Percentiles rank a stretch among this genome's conserved stretches.
These are phyloP conservation scores for Lasiodiplodia theobromae DNA, from an alignment of 2,329 filamentous ascomycete species.

Conservation along the genomic window DNA sequence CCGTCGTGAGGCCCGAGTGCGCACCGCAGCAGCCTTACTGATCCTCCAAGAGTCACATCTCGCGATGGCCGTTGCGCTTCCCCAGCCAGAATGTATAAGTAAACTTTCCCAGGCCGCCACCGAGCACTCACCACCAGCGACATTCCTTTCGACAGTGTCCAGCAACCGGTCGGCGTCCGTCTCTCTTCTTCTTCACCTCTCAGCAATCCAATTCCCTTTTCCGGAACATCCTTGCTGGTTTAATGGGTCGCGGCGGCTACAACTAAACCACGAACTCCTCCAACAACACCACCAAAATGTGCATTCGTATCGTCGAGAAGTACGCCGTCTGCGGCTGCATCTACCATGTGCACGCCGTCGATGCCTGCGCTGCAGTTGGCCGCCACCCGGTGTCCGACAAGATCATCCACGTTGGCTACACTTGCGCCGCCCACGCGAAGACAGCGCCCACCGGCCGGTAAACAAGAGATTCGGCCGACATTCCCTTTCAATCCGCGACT, in stretches of 20 bases:
- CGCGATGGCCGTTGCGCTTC: conserved; percentile 26
- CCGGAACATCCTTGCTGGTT: background rate
- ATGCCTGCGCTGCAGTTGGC: conserved; percentile 43
- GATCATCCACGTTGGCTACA: conserved; percentile 41
- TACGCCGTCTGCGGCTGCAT: conserved; percentile 47
- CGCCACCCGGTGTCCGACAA: conserved; percentile 42
- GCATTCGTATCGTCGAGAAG: conserved; percentile 45
- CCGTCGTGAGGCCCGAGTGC: conserved; percentile 15
- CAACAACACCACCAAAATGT: conserved; percentile 37
- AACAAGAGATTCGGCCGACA: background rate
- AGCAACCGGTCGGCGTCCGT: conserved; percentile 6
- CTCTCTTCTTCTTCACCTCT: background rate
- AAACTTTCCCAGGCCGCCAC: conserved; percentile 23
- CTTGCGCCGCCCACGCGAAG: conserved; percentile 34
- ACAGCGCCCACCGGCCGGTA: conserved; percentile 20
- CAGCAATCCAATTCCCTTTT: background rate
- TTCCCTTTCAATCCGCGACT: conserved; percentile 13
- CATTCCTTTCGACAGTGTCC: conserved; percentile 9
- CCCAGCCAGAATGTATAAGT: conserved; percentile 21
- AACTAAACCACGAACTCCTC: conserved; percentile 2
- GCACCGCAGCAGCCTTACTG: conserved; percentile 28
- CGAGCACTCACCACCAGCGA: conserved; percentile 3
- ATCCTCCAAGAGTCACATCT: conserved; percentile 29
- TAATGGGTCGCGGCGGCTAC: conserved; percentile 20
- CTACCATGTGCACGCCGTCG: conserved; percentile 46